A percentile compares a stretch with the other conserved stretches of the same genome.
These are phyloP conservation scores for Yarrowia galli DNA, from an alignment of 1,139 yeast genomes.

Conservation along the genomic window DNA sequence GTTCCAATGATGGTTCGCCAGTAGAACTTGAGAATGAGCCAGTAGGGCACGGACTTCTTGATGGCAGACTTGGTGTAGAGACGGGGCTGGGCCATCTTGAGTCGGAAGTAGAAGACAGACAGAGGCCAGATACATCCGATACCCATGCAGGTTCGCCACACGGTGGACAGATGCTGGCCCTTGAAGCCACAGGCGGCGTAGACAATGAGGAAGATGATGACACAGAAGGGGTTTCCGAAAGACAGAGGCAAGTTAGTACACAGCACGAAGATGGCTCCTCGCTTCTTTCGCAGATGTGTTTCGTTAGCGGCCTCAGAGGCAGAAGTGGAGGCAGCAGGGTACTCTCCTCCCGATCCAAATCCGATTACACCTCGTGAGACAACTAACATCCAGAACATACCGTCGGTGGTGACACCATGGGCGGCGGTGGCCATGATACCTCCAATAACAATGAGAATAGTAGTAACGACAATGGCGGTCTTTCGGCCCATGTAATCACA, in stretches of 20 bases:
- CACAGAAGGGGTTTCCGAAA: constrained; percentile 81
- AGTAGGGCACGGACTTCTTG: constrained; percentile 61
- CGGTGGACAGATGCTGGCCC: constrained; percentile 56
- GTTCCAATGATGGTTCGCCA: constrained; percentile 65
- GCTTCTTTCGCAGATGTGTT: constrained; percentile 62
- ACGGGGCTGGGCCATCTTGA: constrained; percentile 71
- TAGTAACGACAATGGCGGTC: constrained; percentile 63
- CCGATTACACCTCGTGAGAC: constrained; percentile 71
- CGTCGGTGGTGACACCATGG: constrained; percentile 59
- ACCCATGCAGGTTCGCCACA: constrained; percentile 80
- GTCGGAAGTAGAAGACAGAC: constrained; percentile 72
- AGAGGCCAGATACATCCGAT: constrained; percentile 79
- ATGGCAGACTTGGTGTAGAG: constrained; percentile 63
- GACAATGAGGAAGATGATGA: constrained; percentile 70
- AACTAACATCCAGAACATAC: constrained; percentile 79
- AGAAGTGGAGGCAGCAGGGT: constrained; percentile 71
- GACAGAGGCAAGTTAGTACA: constrained; percentile 77
- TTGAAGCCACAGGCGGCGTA: constrained; percentile 60
- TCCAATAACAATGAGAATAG: constrained; percentile 62
- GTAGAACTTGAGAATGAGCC: constrained; percentile 60
- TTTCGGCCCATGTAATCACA: constrained; percentile 67
- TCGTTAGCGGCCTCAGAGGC: constrained; percentile 80
- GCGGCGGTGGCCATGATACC: constrained; percentile 65
- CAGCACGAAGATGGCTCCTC: constrained; percentile 70
- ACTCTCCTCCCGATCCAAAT: constrained; percentile 80